Conservation (phyloP, 345 rosid species). For the Gossypium raimondii region DNA sequence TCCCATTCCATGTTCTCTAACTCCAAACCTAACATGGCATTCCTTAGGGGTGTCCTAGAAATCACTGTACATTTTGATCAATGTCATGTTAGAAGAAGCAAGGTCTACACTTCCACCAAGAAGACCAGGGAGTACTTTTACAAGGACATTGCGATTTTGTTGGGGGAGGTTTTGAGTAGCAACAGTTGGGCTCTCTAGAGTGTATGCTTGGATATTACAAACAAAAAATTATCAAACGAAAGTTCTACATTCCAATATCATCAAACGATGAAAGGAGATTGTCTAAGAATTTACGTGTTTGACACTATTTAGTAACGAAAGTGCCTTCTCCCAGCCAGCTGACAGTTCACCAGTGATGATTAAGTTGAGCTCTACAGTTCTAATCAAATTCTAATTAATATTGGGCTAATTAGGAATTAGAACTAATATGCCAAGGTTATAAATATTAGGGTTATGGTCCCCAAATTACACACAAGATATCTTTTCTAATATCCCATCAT, state of each 20-base stretch:
- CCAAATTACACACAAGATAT: too few species aligned
- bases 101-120: constrained; percentile 97
- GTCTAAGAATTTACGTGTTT: background rate
- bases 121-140: constrained; percentile 72
- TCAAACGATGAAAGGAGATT: too few species aligned
- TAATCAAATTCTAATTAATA: too few species aligned
- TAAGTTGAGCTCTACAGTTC: constrained; percentile 69
- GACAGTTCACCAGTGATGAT: constrained; percentile 75
- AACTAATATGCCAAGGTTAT: too few species aligned
- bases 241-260: background rate
- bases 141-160: constrained; percentile 75
- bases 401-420: too few species aligned
- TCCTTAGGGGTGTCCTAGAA: constrained; percentile 90
- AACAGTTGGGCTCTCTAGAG: constrained; percentile 30
- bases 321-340: constrained; percentile 77
- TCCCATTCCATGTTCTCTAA: constrained; percentile 96
- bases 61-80: constrained; percentile 78
- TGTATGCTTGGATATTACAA: background rate
- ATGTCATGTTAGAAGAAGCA: constrained; percentile 97
- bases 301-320: constrained; percentile 25
- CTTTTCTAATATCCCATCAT: too few species aligned
- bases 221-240: background rate
- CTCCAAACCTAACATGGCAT: constrained; percentile 87
- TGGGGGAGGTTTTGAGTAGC: constrained; percentile 90
- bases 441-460: too few species aligned